Evolutionary conservation across 257 asterid genomes (phyloP).

Genomic region (Apocynum venetum): DNA sequence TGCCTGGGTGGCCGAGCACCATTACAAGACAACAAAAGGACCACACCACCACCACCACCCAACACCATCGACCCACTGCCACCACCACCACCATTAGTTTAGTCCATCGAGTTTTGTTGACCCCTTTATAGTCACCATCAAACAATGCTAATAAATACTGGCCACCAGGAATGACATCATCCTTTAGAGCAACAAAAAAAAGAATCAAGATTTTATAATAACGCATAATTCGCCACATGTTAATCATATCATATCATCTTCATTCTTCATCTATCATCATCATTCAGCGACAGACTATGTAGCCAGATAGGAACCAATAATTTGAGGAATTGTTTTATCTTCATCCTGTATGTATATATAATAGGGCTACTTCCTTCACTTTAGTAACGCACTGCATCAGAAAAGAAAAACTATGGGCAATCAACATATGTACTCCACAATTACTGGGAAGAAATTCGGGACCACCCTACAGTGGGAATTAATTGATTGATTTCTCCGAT

Average conservation of each 20-base stretch:
- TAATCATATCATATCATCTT: too few relatives aligned
- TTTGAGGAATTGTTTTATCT: neutral
- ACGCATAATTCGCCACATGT: too few relatives aligned
- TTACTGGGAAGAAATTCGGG: conserved; percentile 16
- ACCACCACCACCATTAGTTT: neutral
- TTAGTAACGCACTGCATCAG: neutral
- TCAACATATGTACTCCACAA: neutral
- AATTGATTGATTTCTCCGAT: conserved; percentile 24
- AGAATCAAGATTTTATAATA: too few relatives aligned
- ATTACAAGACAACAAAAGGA: conserved; percentile 4
- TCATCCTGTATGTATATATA: too few relatives aligned
- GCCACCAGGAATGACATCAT: too few relatives aligned
- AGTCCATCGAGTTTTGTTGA: too few relatives aligned
- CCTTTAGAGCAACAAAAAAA: too few relatives aligned
- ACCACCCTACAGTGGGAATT: conserved; percentile 35
- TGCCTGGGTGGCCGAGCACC: neutral
- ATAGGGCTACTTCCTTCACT: neutral
- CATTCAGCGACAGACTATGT: too few relatives aligned
- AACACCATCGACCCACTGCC: neutral
- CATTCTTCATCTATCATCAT: too few relatives aligned
- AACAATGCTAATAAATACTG: too few relatives aligned
- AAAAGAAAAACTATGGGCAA: neutral
- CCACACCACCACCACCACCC: neutral
- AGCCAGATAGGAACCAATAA: neutral
- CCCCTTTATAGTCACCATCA: neutral